phyloP scores from a whole-genome alignment of 768 basidiomycete species.

The Coprinopsis cinerea region DNA sequence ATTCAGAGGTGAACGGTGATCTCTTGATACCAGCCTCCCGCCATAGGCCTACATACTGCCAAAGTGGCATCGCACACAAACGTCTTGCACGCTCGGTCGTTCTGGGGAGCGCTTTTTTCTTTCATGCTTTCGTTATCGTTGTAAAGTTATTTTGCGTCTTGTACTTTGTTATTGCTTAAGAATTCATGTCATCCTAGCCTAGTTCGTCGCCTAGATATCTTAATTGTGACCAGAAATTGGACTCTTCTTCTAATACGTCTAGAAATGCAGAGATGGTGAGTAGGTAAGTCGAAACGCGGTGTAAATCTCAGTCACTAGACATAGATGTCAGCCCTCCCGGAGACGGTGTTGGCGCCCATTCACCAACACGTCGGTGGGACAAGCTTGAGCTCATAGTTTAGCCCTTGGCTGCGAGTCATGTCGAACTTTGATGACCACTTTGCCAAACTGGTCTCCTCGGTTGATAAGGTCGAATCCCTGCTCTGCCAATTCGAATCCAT shows the following conservation, averaged over 20 bases:
- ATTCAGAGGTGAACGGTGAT: no score
- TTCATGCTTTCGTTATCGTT: neutral
- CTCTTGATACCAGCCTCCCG: no score
- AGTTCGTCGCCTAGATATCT: neutral
- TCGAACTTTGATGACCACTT: constrained; percentile 50
- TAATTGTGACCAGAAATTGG: neutral
- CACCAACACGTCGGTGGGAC: neutral
- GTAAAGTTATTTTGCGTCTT: neutral
- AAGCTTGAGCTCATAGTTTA: neutral
- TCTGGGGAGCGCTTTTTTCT: neutral
- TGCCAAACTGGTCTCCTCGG: constrained; percentile 68
- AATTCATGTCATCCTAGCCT: neutral
- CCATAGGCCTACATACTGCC: no score
- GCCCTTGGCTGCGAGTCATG: neutral
- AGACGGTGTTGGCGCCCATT: neutral
- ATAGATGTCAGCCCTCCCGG: neutral
- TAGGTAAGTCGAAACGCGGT: neutral
- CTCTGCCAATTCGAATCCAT: constrained; percentile 57
- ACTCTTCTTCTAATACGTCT: no score
- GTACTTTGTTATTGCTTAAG: neutral
- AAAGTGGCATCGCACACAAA: no score
- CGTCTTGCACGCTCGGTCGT: neutral
- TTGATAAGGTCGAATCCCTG: constrained; percentile 67
- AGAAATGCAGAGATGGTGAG: neutral
- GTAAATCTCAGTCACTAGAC: neutral